These are phyloP conservation scores for Penicillium silybi DNA, from an alignment of 495 filamentous ascomycete genomes.

Conservation along the genomic window DNA sequence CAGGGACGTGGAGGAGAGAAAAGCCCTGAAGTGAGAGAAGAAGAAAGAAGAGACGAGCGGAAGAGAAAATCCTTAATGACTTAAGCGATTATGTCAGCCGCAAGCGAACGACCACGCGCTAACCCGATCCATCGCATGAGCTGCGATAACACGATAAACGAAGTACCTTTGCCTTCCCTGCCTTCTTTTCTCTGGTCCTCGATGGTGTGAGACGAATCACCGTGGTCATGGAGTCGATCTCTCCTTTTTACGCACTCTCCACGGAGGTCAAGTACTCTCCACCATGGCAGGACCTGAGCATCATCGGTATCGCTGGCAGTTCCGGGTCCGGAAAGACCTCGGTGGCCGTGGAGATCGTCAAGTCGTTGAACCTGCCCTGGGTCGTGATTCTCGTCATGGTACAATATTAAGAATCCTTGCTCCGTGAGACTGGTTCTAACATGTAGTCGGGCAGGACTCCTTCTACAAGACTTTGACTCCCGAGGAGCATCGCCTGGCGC, in stretches of 20 bases:
- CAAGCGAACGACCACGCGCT: conserved; percentile 24
- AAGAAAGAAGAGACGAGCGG: conserved; percentile 8
- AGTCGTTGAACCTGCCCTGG: conserved; percentile 88
- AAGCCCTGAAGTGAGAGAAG: conserved; percentile 10
- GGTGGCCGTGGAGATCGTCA: conserved; percentile 85
- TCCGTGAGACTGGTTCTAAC: conserved; percentile 21
- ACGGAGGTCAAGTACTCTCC: conserved; percentile 73
- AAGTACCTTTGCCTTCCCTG: not conserved
- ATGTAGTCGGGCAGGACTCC: conserved; percentile 62
- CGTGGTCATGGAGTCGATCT: conserved; percentile 40
- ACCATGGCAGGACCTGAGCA: conserved; percentile 89
- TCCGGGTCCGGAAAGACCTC: conserved; percentile 98
- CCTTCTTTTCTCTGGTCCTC: not conserved
- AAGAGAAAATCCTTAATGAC: conserved; percentile 15
- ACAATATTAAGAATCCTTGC: conserved; percentile 19
- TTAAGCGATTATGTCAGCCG: conserved; percentile 17
- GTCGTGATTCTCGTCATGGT: conserved; percentile 97
- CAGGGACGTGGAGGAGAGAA: conserved; percentile 21
- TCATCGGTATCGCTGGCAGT: conserved; percentile 93
- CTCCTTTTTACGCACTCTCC: conserved; percentile 40
- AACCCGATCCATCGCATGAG: conserved; percentile 17
- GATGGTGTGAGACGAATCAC: conserved; percentile 2
- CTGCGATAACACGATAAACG: not conserved
- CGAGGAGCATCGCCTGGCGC: conserved; percentile 72
- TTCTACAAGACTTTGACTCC: conserved; percentile 84